Evolutionary conservation across 257 asterid genomes (phyloP).

Genomic region (Marsdenia floribunda): DNA sequence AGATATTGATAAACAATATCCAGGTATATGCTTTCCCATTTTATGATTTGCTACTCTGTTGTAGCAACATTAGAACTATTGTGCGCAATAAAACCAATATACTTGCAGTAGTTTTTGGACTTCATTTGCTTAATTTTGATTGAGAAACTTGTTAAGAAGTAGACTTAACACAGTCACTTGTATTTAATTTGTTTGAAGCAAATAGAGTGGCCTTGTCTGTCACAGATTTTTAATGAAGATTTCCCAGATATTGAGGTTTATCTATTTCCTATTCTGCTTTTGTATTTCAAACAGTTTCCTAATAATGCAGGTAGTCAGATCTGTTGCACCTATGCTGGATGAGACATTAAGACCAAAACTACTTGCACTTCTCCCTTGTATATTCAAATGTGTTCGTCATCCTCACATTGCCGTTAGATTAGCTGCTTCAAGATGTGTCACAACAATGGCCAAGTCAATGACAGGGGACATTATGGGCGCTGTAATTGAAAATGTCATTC

Average conservation of each 20-base stretch:
- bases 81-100: neutral
- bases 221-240: neutral
- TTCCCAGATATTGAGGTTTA: neutral
- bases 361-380: constrained; percentile 84
- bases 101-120: neutral
- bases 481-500: constrained; percentile 78
- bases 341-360: constrained; percentile 59
- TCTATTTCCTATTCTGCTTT: neutral
- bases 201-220: neutral
- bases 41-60: neutral
- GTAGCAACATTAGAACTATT: neutral
- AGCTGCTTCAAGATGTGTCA: constrained; percentile 89
- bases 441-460: constrained; percentile 95
- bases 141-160: neutral
- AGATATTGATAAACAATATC: constrained; percentile 80
- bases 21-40: constrained; percentile 50
- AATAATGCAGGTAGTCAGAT: constrained; percentile 74
- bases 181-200: neutral
- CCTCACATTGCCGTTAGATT: constrained; percentile 86
- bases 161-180: neutral
- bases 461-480: constrained; percentile 78
- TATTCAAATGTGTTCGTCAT: constrained; percentile 88
- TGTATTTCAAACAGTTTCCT: constrained; percentile 3
- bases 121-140: neutral
- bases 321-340: constrained; percentile 77